Percentiles rank a stretch among this genome's conserved stretches.
These are phyloP conservation scores for Linum tenue DNA, from an alignment of 345 rosid genomes.

Conservation along the genomic window DNA sequence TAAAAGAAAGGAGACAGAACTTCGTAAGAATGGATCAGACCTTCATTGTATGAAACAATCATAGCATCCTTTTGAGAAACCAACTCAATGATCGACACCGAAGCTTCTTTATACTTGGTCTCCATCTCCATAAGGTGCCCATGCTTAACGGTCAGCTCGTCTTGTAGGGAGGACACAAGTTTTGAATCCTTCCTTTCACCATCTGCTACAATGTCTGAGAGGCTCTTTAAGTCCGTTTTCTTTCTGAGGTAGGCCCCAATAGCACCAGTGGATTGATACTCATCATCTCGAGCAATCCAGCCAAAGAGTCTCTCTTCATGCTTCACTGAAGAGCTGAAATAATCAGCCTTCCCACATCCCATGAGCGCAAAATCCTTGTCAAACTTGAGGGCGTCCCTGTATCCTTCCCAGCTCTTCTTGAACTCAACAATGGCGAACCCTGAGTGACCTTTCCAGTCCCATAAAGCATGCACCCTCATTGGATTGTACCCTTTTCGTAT, in stretches of 20 bases:
- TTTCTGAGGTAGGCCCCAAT: slow-evolving; percentile 39
- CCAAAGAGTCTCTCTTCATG: no score
- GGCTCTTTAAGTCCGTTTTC: slow-evolving; percentile 49
- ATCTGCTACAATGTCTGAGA: slow-evolving; percentile 37
- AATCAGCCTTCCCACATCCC: slow-evolving; percentile 43
- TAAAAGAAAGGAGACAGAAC: not conserved
- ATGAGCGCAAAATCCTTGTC: slow-evolving; percentile 36
- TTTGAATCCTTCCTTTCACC: slow-evolving; percentile 28
- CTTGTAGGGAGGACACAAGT: slow-evolving; percentile 32
- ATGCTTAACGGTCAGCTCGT: slow-evolving; percentile 36
- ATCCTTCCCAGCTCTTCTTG: slow-evolving; percentile 47
- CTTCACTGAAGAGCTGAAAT: slow-evolving; percentile 2
- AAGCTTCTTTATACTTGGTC: slow-evolving; percentile 26
- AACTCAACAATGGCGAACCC: slow-evolving; percentile 67
- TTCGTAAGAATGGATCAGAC: slow-evolving; percentile 19
- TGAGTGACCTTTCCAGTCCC: slow-evolving; percentile 46
- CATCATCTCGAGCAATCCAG: slow-evolving; percentile 58
- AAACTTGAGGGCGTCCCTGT: slow-evolving; percentile 44
- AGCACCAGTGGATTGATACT: slow-evolving; percentile 23
- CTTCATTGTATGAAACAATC: slow-evolving; percentile 42
- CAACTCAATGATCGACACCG: slow-evolving; percentile 15
- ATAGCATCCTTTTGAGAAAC: slow-evolving; percentile 30
- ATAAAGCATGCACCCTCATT: slow-evolving; percentile 46
- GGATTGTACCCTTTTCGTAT: slow-evolving; percentile 49
- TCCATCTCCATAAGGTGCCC: slow-evolving; percentile 33